Base-by-base conservation (phyloP, 1,284 basidiomycete genomes). In the Rhodotorula sp. region DNA sequence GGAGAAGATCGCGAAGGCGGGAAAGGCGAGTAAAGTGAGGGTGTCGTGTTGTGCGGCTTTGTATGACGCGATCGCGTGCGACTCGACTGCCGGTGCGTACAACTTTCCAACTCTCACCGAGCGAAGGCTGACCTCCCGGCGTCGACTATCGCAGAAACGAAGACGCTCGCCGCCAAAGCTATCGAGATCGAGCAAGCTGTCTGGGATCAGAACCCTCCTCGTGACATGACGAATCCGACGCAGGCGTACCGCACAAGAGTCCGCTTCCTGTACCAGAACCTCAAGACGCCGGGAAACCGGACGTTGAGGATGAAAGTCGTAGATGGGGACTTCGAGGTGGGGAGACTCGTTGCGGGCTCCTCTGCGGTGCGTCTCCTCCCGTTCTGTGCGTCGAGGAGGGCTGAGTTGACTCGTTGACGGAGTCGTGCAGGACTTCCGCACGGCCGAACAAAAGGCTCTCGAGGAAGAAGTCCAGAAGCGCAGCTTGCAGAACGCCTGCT, bases 271-370 rank as follows among this genome's bases (percentile, higher is more conserved):
- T 92, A 87, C 77, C 88, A 95, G 76, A 97, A 89, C 79, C 83
- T 99, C 76, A 97, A 96, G 80, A 93, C 94, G 81, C 94, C 94
- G 82, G 87, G 88, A 76, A 97, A 97, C 79, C 92, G 92, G 20
- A 85, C 86, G 37, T 80, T 98, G 62, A 86, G 94, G 50, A 89
- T 89, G 77, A 88, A 87, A 73, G 87, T 98, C 65, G 87, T 94
- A 26, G 85, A 87, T 59, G 93, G 92, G 2, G 87, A 90, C 28
- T 81, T 96, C 1, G 76, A 85, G 1, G 85, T 88, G 0, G 85
- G 86, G 34, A 87, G 84, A 74, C 87, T 98, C 4, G 28, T 59
- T 4, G 30, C 11, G 20, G 54, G 59, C 56, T 26, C 31, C 10
- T n/a, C 50, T 3, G 16, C 18, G n/a, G 64, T 60, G 30, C 30